Percentiles rank a stretch among this genome's conserved stretches.
phyloP scores from a whole-genome alignment of 1,139 yeast species.

The Taiozyma sp. region DNA sequence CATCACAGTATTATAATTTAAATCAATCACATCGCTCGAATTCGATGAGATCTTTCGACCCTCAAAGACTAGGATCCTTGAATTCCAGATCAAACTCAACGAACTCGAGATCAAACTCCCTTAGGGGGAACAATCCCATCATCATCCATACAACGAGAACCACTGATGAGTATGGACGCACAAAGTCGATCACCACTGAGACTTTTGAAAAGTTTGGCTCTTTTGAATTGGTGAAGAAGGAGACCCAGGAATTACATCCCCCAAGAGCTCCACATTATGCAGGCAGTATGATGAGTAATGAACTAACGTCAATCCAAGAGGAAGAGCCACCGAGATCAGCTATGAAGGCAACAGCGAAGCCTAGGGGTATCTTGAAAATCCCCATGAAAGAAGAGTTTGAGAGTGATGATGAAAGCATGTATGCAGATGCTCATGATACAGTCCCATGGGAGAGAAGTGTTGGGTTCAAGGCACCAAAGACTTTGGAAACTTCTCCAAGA shows the following conservation, averaged over 20 bases:
- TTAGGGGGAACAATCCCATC: slow-evolving; percentile 5
- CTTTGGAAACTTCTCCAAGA: neutral
- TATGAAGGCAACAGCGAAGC: neutral
- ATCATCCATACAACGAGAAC: slow-evolving; percentile 24
- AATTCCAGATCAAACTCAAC: neutral
- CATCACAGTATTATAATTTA: neutral
- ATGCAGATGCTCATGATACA: slow-evolving; percentile 22
- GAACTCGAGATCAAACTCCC: slow-evolving; percentile 2
- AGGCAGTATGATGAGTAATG: slow-evolving; percentile 17
- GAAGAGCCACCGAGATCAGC: slow-evolving; percentile 10
- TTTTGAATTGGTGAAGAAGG: slow-evolving; percentile 22
- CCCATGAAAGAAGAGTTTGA: slow-evolving; percentile 6
- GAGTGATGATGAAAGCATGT: slow-evolving; percentile 21
- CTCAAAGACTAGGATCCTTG: neutral
- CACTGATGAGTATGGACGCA: slow-evolving; percentile 25
- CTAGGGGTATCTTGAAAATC: slow-evolving; percentile 13
- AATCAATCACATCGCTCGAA: slow-evolving; percentile 1
- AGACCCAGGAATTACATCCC: slow-evolving; percentile 11
- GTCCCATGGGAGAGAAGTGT: slow-evolving; percentile 9
- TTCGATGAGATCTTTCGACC: slow-evolving; percentile 1
- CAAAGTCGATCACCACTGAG: slow-evolving; percentile 26
- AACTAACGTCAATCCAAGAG: slow-evolving; percentile 20
- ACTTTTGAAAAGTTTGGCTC: slow-evolving; percentile 25
- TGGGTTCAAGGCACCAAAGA: neutral
- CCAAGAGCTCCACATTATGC: slow-evolving; percentile 10